phyloP scores from a whole-genome alignment of 345 rosid genomes.

The Erysimum cheiranthoides region DNA sequence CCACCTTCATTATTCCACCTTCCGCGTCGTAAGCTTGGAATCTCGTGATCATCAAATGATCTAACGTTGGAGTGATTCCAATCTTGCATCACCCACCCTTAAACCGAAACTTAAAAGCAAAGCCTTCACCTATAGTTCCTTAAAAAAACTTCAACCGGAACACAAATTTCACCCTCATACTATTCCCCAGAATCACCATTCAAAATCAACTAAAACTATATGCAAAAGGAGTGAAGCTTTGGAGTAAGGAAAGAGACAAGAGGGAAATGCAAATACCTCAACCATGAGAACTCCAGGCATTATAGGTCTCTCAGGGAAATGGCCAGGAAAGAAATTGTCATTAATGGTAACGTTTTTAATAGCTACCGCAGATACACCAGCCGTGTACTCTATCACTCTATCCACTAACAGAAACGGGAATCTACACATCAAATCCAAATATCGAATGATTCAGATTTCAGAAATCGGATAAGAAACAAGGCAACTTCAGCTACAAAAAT shows the following conservation, averaged over 20 bases:
- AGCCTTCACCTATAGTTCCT: background rate
- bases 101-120: conserved; percentile 7
- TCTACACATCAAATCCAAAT: conserved; percentile 48
- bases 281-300: conserved; percentile 99
- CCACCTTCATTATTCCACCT: too few relatives aligned
- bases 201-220: conserved; percentile 4
- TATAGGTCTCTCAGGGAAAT: conserved; percentile 97
- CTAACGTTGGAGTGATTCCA: too few relatives aligned
- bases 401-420: conserved; percentile 98
- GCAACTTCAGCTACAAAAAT: background rate
- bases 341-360: conserved; percentile 97
- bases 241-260: background rate
- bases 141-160: background rate
- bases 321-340: conserved; percentile 99
- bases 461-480: conserved; percentile 9
- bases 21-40: too few relatives aligned
- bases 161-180: background rate
- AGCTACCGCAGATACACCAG: conserved; percentile 94
- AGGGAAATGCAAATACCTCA: conserved; percentile 61
- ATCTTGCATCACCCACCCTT: too few relatives aligned
- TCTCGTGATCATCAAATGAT: too few relatives aligned
- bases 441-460: background rate
- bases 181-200: background rate
- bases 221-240: background rate
- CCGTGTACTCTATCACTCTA: conserved; percentile 93